These are phyloP conservation scores for Austroboletus festivus DNA, from an alignment of 768 basidiomycete species.

Conservation along the genomic window DNA sequence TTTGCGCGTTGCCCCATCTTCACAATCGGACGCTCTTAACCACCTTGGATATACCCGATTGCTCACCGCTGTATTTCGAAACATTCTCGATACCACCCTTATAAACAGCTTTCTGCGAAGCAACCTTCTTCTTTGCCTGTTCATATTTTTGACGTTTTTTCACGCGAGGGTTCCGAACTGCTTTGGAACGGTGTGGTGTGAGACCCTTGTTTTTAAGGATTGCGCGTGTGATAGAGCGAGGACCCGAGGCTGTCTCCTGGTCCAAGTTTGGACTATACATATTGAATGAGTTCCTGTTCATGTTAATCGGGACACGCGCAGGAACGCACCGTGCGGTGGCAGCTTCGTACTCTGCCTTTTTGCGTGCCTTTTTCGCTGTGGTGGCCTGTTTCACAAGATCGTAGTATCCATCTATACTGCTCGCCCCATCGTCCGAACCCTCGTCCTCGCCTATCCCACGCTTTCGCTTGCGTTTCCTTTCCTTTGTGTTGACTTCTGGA, in stretches of 20 bases:
- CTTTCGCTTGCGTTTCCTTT: constrained; percentile 39
- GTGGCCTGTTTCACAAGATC: constrained; percentile 78
- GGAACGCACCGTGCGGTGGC: constrained; percentile 53
- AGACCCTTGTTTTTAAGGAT: constrained; percentile 95
- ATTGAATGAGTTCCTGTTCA: constrained; percentile 5
- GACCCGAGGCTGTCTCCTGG: constrained; percentile 55
- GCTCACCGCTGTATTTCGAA: constrained; percentile 86
- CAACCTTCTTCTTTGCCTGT: constrained; percentile 89
- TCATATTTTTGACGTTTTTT: constrained; percentile 95
- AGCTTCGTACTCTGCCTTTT: constrained; percentile 78
- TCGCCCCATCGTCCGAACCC: constrained; percentile 40
- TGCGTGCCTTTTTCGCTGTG: constrained; percentile 70
- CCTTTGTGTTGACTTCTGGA: constrained; percentile 35
- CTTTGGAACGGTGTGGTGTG: constrained; percentile 85
- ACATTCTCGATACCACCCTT: constrained; percentile 78
- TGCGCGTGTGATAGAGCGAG: constrained; percentile 82
- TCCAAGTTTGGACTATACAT: constrained; percentile 29
- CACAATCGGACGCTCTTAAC: constrained; percentile 80
- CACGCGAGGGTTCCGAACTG: constrained; percentile 93
- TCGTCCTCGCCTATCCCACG: constrained; percentile 38
- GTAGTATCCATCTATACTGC: constrained; percentile 78
- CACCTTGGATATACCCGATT: constrained; percentile 87
- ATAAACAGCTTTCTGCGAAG: constrained; percentile 89
- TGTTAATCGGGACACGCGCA: constrained; percentile 4
- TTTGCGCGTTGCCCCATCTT: constrained; percentile 8